Conservation (phyloP, 1,284 basidiomycete species). For the Cerioporus squamosus region DNA sequence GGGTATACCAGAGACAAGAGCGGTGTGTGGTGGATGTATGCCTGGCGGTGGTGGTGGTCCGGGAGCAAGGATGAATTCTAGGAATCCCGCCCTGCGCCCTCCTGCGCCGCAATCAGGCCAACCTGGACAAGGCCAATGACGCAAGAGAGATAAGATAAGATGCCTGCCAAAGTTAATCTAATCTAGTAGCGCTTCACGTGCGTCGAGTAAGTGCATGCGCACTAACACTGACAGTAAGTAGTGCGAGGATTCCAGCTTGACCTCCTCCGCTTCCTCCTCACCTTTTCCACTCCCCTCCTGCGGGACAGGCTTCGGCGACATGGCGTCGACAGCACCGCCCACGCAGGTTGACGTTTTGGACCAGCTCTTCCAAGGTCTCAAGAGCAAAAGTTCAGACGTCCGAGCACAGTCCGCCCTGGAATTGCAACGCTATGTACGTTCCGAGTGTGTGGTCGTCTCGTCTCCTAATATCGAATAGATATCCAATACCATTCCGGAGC, state of each 20-base stretch:
- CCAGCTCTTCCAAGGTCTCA: slow-evolving; percentile 68
- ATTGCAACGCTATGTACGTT: slow-evolving; percentile 69
- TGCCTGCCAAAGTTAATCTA: slow-evolving; percentile 6
- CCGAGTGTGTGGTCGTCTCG: neutral
- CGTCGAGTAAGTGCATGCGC: too few relatives aligned
- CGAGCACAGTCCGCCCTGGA: slow-evolving; percentile 68
- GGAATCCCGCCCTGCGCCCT: too few relatives aligned
- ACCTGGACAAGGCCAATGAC: slow-evolving; percentile 5
- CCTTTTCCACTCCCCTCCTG: neutral
- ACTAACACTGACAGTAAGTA: too few relatives aligned
- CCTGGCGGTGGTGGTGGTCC: too few relatives aligned
- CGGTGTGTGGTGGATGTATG: neutral
- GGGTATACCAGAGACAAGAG: neutral
- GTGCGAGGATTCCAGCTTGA: neutral
- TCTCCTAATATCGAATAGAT: slow-evolving; percentile 50
- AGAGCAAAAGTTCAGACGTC: slow-evolving; percentile 63
- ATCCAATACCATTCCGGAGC: slow-evolving; percentile 70
- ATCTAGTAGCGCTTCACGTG: slow-evolving; percentile 9
- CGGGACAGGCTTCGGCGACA: slow-evolving; percentile 30
- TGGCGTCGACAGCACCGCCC: slow-evolving; percentile 61
- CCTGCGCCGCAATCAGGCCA: too few relatives aligned
- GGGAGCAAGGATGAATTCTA: too few relatives aligned
- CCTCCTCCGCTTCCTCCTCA: neutral
- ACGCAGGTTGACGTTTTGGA: slow-evolving; percentile 64
- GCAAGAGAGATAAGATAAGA: neutral